These are phyloP conservation scores for Boletus vermiculosoides DNA, from an alignment of 768 basidiomycete genomes.

Conservation along the genomic window DNA sequence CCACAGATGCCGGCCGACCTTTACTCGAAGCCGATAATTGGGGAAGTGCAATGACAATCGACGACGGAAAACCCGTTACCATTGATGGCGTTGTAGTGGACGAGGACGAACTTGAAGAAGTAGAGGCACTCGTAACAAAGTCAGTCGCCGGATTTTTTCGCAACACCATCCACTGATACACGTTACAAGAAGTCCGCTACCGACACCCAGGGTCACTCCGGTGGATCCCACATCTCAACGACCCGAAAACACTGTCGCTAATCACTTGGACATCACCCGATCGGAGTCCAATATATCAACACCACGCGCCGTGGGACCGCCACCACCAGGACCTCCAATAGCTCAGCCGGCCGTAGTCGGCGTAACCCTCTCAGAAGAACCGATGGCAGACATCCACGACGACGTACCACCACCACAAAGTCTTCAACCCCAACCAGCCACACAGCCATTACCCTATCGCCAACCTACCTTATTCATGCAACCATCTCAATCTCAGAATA, in stretches of 20 bases:
- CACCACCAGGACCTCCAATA: neutral
- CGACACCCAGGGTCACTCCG: conserved; percentile 62
- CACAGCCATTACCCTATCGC: conserved; percentile 10
- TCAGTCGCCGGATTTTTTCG: conserved; percentile 35
- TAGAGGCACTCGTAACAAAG: conserved; percentile 41
- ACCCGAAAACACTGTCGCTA: conserved; percentile 1
- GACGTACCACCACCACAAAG: neutral
- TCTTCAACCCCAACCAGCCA: conserved; percentile 2
- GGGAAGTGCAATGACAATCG: conserved; percentile 42
- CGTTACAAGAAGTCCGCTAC: conserved; percentile 53
- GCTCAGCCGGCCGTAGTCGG: neutral
- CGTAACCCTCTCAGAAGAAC: conserved; percentile 1
- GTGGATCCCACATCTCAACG: conserved; percentile 30
- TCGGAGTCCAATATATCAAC: neutral
- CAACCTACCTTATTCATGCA: conserved; percentile 16
- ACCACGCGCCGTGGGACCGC: neutral
- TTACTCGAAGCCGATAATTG: conserved; percentile 51
- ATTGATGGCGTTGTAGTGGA: conserved; percentile 35
- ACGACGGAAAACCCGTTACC: conserved; percentile 34
- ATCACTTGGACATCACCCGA: neutral
- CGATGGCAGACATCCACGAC: neutral
- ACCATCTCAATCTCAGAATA: conserved; percentile 20
- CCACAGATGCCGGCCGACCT: conserved; percentile 41
- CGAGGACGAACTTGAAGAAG: conserved; percentile 39
- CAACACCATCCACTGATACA: conserved; percentile 16